Conservation (phyloP, 129 eudicot genomes). For the Helianthus tuberosus region DNA sequence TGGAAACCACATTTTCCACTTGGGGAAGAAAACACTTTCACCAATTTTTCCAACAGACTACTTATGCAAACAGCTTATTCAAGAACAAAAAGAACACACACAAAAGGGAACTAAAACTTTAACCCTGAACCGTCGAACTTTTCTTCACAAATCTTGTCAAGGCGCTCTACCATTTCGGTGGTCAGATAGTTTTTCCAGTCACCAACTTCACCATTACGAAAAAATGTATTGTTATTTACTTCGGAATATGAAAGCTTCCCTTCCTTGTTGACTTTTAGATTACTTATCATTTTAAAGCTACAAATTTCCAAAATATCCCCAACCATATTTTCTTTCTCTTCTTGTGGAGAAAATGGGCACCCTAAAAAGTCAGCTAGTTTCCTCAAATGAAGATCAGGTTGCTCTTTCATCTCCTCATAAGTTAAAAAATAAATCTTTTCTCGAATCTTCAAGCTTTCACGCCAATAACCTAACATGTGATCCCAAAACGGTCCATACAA, state of each 20-base stretch:
- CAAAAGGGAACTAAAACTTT: background rate
- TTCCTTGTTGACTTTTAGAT: conserved; percentile 52
- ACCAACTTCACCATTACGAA: conserved; percentile 50
- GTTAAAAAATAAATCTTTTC: conserved; percentile 44
- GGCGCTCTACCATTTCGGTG: conserved; percentile 40
- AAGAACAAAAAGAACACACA: background rate
- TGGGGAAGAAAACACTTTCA: no score
- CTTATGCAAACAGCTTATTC: background rate
- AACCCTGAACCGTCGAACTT: conserved; percentile 23
- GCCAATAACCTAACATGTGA: conserved; percentile 37
- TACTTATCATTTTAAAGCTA: conserved; percentile 55
- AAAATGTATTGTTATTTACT: conserved; percentile 23
- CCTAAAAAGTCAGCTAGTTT: conserved; percentile 55
- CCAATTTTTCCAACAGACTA: no score
- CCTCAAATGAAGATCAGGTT: conserved; percentile 33
- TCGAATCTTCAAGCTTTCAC: conserved; percentile 33
- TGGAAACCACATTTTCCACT: no score
- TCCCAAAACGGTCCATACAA: conserved; percentile 64
- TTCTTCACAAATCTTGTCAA: conserved; percentile 29
- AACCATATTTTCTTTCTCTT: conserved; percentile 38
- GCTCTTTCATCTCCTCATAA: conserved; percentile 59
- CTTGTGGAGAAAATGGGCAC: conserved; percentile 45
- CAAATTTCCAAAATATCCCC: conserved; percentile 45
- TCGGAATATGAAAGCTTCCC: conserved; percentile 39
- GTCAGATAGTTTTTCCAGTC: conserved; percentile 46